Evolutionary conservation across 768 basidiomycete species (phyloP).

Genomic region (Naganishia kalamii): DNA sequence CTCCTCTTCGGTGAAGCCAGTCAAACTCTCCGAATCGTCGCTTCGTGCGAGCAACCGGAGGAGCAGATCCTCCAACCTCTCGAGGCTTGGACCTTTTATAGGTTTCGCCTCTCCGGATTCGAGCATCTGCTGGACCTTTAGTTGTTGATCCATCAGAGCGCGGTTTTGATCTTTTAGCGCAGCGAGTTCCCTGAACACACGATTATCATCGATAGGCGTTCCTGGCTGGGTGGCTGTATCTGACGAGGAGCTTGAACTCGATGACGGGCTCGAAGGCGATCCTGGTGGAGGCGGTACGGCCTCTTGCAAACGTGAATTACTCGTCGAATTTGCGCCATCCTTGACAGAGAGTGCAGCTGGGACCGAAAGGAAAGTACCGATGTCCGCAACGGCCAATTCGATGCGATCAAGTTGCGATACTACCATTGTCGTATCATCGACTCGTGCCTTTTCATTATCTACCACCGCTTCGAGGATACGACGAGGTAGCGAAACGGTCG

Average conservation of each 20-base stretch:
- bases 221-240: constrained; percentile 39
- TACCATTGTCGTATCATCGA: background rate
- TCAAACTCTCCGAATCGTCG: constrained; percentile 50
- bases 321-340: background rate
- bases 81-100: constrained; percentile 26
- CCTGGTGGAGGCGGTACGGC: background rate
- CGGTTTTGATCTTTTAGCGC: constrained; percentile 57
- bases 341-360: constrained; percentile 10
- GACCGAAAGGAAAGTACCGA: constrained; percentile 47
- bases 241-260: constrained; percentile 18
- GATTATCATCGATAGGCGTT: constrained; percentile 46
- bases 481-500: background rate
- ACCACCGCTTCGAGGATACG: background rate
- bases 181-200: constrained; percentile 53
- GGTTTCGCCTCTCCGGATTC: constrained; percentile 47
- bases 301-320: background rate
- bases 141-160: constrained; percentile 61
- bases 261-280: constrained; percentile 12
- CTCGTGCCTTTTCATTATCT: constrained; percentile 3
- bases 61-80: constrained; percentile 51
- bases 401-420: constrained; percentile 60
- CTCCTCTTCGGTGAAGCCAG: constrained; percentile 31
- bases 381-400: constrained; percentile 60
- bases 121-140: constrained; percentile 57
- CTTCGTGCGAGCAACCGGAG: constrained; percentile 49